Evolutionary conservation across 192 early-diverging fungal species (phyloP), one percentile per base, ranked within the genome.

Genomic region (Neocallimastix lanati): DNA sequence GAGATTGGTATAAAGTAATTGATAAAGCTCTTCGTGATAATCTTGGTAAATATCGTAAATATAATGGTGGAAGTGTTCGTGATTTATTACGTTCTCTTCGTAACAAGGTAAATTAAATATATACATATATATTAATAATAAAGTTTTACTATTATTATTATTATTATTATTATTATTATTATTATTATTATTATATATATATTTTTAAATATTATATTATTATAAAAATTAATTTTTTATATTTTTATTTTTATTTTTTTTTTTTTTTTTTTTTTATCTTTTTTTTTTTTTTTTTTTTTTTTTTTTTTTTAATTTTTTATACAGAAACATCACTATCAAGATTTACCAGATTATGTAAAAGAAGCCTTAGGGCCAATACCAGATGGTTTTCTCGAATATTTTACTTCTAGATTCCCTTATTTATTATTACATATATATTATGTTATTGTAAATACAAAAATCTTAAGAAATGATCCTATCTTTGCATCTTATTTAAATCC

Each of bases 251-350:
- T 33, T 33, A 6, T 33, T 33, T 33, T 33, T 33, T 33, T 33
- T 33, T 33, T 33, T 33, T 33, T 33, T 16, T 77, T 77, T 28
- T 14, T 38, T 77, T 81, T 28, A 28, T 30, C 79, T 0, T 5
- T 76, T 28, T 37, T 28, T 25, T 9, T 50, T 79, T 76, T 21
- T 16, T 29, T 28, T 27, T 25, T 77, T 15, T 79, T 80, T 78
- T 36, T 21, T 50, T 80, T 28, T 50, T n/a, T 27, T 85, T 88
- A 29, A 7, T 12, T 21, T 21, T 16, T 21, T 14, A 38, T 38
- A 38, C 1, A 94, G 93, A 97, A 97, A 92, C 95, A 96, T 82
- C 96, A 98, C 82, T 98, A 95, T 84, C 95, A 96, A 83, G 96
- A 98, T 83, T 85, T 97, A 80, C 90, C 94, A 9, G 83, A 84